These are phyloP conservation scores for Ploettnerulaceae sp. DNA, from an alignment of 2,329 filamentous ascomycete species.

Conservation along the genomic window DNA sequence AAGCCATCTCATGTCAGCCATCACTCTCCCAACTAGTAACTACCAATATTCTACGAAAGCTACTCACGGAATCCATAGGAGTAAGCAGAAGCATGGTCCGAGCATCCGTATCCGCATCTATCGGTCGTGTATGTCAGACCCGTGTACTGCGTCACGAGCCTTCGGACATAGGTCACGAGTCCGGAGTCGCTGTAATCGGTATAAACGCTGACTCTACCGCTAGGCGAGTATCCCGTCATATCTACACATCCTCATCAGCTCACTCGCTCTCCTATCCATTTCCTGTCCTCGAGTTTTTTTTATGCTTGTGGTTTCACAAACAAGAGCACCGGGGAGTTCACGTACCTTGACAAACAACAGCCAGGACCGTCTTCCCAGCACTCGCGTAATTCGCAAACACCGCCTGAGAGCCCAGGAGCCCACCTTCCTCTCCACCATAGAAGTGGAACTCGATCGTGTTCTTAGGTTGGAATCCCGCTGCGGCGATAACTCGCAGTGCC, in stretches of 20 bases:
- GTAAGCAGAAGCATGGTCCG: constrained; percentile 5
- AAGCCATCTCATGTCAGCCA: not conserved
- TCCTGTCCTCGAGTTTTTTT: too few relatives aligned
- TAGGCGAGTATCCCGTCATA: constrained; percentile 65
- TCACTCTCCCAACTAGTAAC: not conserved
- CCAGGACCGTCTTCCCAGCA: constrained; percentile 68
- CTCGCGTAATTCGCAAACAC: constrained; percentile 78
- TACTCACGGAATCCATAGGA: constrained; percentile 6
- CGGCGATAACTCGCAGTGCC: constrained; percentile 72
- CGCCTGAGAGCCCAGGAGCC: constrained; percentile 78
- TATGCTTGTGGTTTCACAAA: not conserved
- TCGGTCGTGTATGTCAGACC: not conserved
- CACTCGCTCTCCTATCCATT: not conserved
- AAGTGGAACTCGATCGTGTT: constrained; percentile 96
- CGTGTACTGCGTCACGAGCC: not conserved
- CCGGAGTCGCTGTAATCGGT: constrained; percentile 5
- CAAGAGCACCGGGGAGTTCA: too few relatives aligned
- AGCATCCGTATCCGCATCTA: constrained; percentile 3
- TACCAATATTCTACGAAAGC: too few relatives aligned
- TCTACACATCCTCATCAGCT: not conserved
- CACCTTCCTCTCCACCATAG: constrained; percentile 85
- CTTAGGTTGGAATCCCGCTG: constrained; percentile 62
- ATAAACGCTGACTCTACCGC: constrained; percentile 3
- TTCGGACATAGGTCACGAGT: not conserved
- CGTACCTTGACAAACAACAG: constrained; percentile 87